Base-by-base conservation (phyloP, 495 filamentous ascomycete species). In the Daldinia vernicosa region DNA sequence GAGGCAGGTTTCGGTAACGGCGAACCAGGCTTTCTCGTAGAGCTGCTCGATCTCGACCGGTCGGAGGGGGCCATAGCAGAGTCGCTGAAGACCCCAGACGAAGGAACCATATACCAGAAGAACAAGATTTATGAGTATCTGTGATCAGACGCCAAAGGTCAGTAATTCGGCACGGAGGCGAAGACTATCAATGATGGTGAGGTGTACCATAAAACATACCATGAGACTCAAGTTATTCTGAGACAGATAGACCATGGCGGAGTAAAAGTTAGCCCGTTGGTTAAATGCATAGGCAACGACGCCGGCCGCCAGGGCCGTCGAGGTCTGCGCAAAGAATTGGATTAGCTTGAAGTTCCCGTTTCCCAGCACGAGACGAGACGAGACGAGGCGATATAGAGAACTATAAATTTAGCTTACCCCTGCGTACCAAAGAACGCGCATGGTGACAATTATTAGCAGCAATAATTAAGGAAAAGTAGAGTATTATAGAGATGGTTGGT, bases 21-120 rank as follows among this genome's bases (percentile, higher is more conserved):
- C 94, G 76, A 97, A 97, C 95, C 95, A 99, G 43, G 90, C 93
- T 78, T 94, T 95, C 78, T 99, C 95, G 79, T 97, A 97, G 6
- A 99, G 87, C 77, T 97, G 95, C 80, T 99, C 95, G 62, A 93
- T 92, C 80, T 99, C 95, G 82, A 97, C 92, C 6, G 93, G 91
- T 68, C 95, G 93, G 55, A 99, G 88, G 17, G 88, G 92, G 63
- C 95, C 95, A 77, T 95, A 99, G 74, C 97, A 91, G 47, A 97
- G 84, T 68, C 92, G 89, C 78, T 98, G 94, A 45, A 98, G 86
- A 71, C 90, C 93, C 78, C 93, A 94, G 74, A 97, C 89, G 65
- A 94, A 83, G 61, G 88, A 88, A 19, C 89, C 88, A 59, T 91
- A 90, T 58, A 90, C 76, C 56, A 99, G 85, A 62, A 97, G 89